Evolutionary conservation across 306 rosid genomes (phyloP), one percentile per base, ranked within the genome.

Genomic region (Ormosia emarginata): DNA sequence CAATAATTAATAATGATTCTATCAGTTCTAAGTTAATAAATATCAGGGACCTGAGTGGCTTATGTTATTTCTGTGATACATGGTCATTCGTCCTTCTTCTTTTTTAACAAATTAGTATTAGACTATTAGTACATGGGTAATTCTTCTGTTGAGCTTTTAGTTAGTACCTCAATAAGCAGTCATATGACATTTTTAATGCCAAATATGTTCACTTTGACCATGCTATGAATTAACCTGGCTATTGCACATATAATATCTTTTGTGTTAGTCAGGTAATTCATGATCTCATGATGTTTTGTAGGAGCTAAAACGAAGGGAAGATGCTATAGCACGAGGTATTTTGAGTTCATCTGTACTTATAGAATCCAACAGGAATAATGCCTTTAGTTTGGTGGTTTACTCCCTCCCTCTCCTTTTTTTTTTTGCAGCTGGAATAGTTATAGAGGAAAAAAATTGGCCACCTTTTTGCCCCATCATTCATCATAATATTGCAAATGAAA

Each of bases 391-490:
- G 77, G 46, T 36, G 71, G 70, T 57, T 56, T 71, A 77, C 66
- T 13, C 24, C 24, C 24, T 24, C 24, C 24, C 24, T 24, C 24
- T 24, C 29, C 34, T 80, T 17, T 33, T 8, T 40, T 70, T 76
- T 8, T 39, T 83, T 79, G 88, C 97, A 96, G 98, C 95, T 88
- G 99, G 98, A 79, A 76, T 91, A 75, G 81, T 87, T 15, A 71
- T 89, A 74, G 96, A 90, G 88, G 94, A 89, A 65, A 93, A 96
- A 70, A 96, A 93, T 77, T 96, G 97, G 97, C 98, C 99, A 7
- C 83, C 99, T 3, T 85, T 88, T 86, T 87, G 76, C 34, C 99
- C 99, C 52, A 4, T 96, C 80, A 92, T 96, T 82, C 99, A 96
- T 85, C 97, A 96, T 71, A 97, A 96, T 82, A 89, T 96, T 82